Evolutionary conservation across 495 filamentous ascomycete genomes (phyloP).

Genomic region (Daldinia bambusicola): DNA sequence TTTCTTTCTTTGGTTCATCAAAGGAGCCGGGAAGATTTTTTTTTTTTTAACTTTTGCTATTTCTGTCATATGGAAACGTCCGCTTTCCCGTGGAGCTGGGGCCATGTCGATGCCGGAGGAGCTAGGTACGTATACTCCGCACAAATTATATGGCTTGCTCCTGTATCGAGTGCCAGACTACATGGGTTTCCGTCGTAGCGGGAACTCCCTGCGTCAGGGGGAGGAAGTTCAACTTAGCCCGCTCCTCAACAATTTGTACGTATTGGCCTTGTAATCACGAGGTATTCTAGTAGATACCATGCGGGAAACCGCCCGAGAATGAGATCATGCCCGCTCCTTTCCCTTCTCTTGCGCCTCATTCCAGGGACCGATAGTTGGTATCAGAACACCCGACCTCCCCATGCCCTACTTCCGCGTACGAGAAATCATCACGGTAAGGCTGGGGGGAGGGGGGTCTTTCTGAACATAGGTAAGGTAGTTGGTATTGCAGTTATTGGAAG

Average conservation of each 20-base stretch:
- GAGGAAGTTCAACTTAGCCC: slow-evolving; percentile 24
- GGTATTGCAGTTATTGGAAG: slow-evolving; percentile 23
- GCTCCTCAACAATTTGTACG: slow-evolving; percentile 6
- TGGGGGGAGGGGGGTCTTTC: slow-evolving; percentile 20
- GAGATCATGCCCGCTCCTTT: slow-evolving; percentile 40
- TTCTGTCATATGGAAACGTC: slow-evolving; percentile 30
- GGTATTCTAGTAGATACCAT: slow-evolving; percentile 6
- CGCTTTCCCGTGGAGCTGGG: slow-evolving; percentile 18
- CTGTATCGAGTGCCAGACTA: slow-evolving; percentile 12
- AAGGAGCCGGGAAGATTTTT: slow-evolving; percentile 8
- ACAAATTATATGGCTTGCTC: slow-evolving; percentile 8
- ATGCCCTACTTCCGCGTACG: slow-evolving; percentile 18
- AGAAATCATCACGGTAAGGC: slow-evolving; percentile 28
- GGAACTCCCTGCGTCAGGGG: slow-evolving; percentile 38
- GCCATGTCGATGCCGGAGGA: slow-evolving; percentile 18
- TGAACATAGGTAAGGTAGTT: slow-evolving; percentile 8
- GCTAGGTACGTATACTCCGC: slow-evolving; percentile 13
- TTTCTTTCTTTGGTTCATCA: slow-evolving; percentile 25
- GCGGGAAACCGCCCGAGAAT: slow-evolving; percentile 21
- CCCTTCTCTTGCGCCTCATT: slow-evolving; percentile 30
- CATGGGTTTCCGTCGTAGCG: slow-evolving; percentile 21
- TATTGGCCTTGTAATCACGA: not conserved
- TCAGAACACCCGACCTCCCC: slow-evolving; percentile 19
- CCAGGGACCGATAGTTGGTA: slow-evolving; percentile 9
- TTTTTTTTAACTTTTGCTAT: slow-evolving; percentile 28